These are phyloP conservation scores for Fusarium pseudoanthophilum DNA, from an alignment of 2,329 filamentous ascomycete genomes.

Conservation along the genomic window DNA sequence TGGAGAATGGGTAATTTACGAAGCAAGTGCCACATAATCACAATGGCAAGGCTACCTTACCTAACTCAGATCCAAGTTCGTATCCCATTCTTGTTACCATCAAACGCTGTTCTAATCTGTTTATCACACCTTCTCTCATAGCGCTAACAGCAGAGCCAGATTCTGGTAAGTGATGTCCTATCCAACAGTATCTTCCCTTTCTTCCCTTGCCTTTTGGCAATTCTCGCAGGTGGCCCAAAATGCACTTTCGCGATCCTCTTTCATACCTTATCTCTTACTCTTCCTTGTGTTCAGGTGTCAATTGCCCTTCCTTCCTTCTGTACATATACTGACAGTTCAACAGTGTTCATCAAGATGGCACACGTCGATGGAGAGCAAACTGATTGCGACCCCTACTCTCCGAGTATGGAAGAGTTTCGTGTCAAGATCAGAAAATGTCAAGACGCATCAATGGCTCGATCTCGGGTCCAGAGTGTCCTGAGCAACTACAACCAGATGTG, in stretches of 20 bases:
- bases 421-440: neutral
- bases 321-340: no score
- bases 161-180: neutral
- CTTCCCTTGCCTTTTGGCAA: neutral
- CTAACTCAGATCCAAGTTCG: neutral
- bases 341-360: neutral
- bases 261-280: neutral
- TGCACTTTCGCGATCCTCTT: no score
- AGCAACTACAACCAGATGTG: neutral
- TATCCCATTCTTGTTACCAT: neutral
- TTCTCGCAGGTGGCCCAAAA: neutral
- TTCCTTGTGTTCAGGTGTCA: neutral
- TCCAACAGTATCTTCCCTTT: neutral
- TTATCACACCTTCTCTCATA: neutral
- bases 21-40: neutral
- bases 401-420: neutral
- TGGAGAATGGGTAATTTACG: neutral
- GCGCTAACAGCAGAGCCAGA: neutral
- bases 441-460: neutral
- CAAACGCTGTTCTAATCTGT: neutral
- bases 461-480: neutral
- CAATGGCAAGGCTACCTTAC: neutral
- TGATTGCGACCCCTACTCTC: neutral
- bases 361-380: neutral
- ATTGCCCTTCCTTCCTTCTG: neutral